Conservation (phyloP, 441 rosid genomes). For the Omphalea diandra region DNA sequence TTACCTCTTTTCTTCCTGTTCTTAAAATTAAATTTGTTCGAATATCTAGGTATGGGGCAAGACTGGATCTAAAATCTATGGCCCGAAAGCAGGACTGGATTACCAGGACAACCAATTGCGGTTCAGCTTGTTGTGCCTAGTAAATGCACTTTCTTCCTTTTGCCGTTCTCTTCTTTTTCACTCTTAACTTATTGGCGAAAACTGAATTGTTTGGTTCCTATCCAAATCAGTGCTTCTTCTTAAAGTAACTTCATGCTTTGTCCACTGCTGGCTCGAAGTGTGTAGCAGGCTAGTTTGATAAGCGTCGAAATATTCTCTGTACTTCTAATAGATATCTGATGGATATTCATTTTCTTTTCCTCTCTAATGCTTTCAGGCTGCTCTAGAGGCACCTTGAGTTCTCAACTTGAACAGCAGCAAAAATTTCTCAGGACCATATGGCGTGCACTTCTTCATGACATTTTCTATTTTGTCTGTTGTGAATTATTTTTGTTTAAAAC, state of each 20-base stretch:
- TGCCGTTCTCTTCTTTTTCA: not conserved
- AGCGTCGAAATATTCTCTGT: not conserved
- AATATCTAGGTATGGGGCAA: constrained; percentile 75
- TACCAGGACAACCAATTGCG: constrained; percentile 82
- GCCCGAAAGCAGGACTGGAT: constrained; percentile 71
- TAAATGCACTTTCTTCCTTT: constrained; percentile 21
- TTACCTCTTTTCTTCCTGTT: not conserved
- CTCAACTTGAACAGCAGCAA: constrained; percentile 56
- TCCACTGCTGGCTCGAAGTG: not conserved
- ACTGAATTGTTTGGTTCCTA: not conserved
- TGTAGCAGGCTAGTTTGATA: constrained; percentile 1
- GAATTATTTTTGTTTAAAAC: not conserved
- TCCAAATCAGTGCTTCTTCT: not conserved
- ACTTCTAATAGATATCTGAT: not conserved
- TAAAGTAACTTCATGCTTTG: not conserved
- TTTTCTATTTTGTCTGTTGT: not conserved
- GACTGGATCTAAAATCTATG: constrained; percentile 85
- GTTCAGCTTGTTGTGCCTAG: constrained; percentile 81
- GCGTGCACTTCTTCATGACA: constrained; percentile 30
- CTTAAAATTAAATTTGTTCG: constrained; percentile 19
- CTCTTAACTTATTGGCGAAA: no score
- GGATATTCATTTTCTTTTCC: constrained; percentile 2
- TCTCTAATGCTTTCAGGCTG: constrained; percentile 52
- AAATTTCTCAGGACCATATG: constrained; percentile 77
- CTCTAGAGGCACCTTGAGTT: constrained; percentile 81